Evolutionary conservation across 2,329 filamentous ascomycete species (phyloP).

Genomic region (Diplodia corticola): DNA sequence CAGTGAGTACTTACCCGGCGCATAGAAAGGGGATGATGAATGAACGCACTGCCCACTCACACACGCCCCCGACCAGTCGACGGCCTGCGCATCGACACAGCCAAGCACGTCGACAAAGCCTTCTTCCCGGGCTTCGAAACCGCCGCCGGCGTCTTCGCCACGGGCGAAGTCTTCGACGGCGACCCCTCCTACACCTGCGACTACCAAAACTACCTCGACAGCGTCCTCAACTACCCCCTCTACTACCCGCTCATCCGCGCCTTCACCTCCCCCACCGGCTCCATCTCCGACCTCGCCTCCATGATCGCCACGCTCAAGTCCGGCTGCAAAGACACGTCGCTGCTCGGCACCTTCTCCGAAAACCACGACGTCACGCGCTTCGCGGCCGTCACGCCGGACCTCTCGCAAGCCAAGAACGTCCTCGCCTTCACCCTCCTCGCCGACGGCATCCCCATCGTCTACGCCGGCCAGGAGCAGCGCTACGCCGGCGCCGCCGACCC

Average conservation of each 20-base stretch:
- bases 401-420: conserved; percentile 41
- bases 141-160: conserved; percentile 40
- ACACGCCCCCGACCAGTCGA: conserved; percentile 34
- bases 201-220: conserved; percentile 39
- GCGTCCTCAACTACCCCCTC: conserved; percentile 40
- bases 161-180: conserved; percentile 40
- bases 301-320: conserved; percentile 33
- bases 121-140: conserved; percentile 39
- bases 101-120: conserved; percentile 39
- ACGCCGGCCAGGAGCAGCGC: conserved; percentile 47
- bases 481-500: conserved; percentile 40
- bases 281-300: conserved; percentile 42
- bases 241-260: conserved; percentile 42
- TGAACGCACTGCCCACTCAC: neutral
- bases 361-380: conserved; percentile 47
- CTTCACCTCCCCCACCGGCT: conserved; percentile 38
- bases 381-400: conserved; percentile 39
- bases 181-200: conserved; percentile 36
- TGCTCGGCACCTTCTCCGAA: conserved; percentile 43
- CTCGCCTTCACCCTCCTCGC: conserved; percentile 41
- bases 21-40: too few relatives aligned
- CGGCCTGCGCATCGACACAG: conserved; percentile 43
- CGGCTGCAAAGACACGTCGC: conserved; percentile 40
- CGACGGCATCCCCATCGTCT: conserved; percentile 47
- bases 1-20: conserved; percentile 28